Evolutionary conservation across 1,284 basidiomycete species (phyloP).

Genomic region (Papiliotrema fonsecae): DNA sequence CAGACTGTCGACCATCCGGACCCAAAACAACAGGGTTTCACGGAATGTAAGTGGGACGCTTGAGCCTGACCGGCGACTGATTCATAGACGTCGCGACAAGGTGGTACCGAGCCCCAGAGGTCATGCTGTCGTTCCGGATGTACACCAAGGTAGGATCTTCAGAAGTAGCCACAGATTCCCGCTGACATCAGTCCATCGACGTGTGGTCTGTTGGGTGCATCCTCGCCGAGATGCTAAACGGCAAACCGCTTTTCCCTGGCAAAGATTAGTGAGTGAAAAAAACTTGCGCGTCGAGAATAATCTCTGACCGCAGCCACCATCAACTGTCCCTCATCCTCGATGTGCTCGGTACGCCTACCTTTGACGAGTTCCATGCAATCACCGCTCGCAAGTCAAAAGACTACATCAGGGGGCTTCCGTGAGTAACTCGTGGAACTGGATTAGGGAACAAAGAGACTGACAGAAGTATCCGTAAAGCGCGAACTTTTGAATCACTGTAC

Average conservation of each 20-base stretch:
- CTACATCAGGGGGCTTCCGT: slow-evolving; percentile 78
- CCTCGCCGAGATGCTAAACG: slow-evolving; percentile 91
- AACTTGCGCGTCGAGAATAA: neutral
- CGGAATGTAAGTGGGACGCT: slow-evolving; percentile 45
- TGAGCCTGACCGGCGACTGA: slow-evolving; percentile 2
- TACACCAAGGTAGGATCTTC: slow-evolving; percentile 70
- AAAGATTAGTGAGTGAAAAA: slow-evolving; percentile 63
- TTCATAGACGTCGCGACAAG: slow-evolving; percentile 79
- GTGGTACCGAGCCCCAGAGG: slow-evolving; percentile 87
- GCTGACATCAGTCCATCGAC: slow-evolving; percentile 64
- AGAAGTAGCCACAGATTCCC: slow-evolving; percentile 2
- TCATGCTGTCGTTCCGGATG: slow-evolving; percentile 95
- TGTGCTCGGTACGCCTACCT: slow-evolving; percentile 83
- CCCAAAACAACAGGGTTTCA: slow-evolving; percentile 76
- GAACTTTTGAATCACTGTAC: slow-evolving; percentile 71
- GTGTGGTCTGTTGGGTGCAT: slow-evolving; percentile 97
- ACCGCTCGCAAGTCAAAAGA: slow-evolving; percentile 78
- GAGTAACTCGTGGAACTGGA: slow-evolving; percentile 3
- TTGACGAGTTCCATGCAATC: slow-evolving; percentile 88
- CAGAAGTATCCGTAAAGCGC: slow-evolving; percentile 66
- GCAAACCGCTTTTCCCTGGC: slow-evolving; percentile 91
- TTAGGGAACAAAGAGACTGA: slow-evolving; percentile 6
- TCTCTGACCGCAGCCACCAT: slow-evolving; percentile 58
- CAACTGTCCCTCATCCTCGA: slow-evolving; percentile 87
- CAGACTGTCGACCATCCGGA: slow-evolving; percentile 73